Evolutionary conservation across 1,284 basidiomycete genomes (phyloP).

Genomic region (Peniophora sp.): DNA sequence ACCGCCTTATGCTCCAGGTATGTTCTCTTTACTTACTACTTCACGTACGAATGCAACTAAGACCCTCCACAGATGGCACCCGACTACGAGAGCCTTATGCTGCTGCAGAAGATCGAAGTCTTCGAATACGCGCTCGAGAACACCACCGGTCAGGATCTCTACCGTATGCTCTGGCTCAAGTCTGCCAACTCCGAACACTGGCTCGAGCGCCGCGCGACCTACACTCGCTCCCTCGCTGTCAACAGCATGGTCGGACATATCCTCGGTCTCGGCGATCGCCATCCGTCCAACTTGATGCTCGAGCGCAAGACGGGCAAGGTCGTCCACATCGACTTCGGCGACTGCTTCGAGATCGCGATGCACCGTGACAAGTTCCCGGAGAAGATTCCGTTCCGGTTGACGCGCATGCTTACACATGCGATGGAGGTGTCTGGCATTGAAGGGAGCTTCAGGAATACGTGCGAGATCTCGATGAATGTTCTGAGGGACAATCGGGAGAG

Average conservation of each 20-base stretch:
- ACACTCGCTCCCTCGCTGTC: constrained; percentile 91
- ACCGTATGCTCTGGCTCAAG: constrained; percentile 96
- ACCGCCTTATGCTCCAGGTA: constrained; percentile 94
- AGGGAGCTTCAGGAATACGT: constrained; percentile 93
- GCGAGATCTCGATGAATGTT: constrained; percentile 97
- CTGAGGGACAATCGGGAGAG: constrained; percentile 96
- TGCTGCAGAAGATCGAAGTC: constrained; percentile 98
- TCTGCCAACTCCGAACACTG: constrained; percentile 94
- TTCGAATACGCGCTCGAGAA: constrained; percentile 99
- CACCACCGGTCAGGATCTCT: constrained; percentile 98
- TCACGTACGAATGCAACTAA: neutral
- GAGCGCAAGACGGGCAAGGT: constrained; percentile 93
- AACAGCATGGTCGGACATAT: constrained; percentile 98
- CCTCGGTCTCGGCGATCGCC: constrained; percentile 95
- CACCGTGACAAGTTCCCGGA: constrained; percentile 98
- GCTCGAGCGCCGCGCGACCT: constrained; percentile 95
- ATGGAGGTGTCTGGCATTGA: constrained; percentile 97
- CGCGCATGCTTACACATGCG: constrained; percentile 96
- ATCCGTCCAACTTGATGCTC: constrained; percentile 93
- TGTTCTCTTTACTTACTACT: constrained; percentile 13
- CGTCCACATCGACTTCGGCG: constrained; percentile 91
- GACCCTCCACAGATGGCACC: constrained; percentile 80
- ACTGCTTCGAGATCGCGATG: constrained; percentile 93
- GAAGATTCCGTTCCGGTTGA: constrained; percentile 97
- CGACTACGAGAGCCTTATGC: constrained; percentile 92